Base-by-base conservation (phyloP, 176 grass and related monocot genomes). In the Raddia guianensis region DNA sequence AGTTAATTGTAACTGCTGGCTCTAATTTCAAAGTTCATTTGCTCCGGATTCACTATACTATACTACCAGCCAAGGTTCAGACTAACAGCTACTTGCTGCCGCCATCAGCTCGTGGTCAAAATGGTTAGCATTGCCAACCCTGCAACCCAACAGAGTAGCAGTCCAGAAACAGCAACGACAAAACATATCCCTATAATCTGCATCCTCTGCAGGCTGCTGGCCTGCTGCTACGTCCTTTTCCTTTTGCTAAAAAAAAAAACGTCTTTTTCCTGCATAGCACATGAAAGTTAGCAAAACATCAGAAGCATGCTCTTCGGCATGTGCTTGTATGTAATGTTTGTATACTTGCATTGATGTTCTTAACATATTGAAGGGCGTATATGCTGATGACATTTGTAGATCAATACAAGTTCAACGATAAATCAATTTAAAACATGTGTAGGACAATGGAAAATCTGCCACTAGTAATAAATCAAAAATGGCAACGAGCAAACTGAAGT, bases 81-180 rank as follows among this genome's bases (percentile, higher is more conserved):
- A 73, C 57, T 37, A 21, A 34, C 2, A 20, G 14, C 67, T 50
- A 19, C 43, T 7, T 18, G 35, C 49, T 57, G 15, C 13, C 5
- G 49, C 19, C 40, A 59, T 44, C 48, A 21, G 10, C 15, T 43
- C 45, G 3, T 46, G 19, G 35, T 56, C n/a, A 70, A 81, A 71
- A 83, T 48, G 61, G 61, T 64, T 63, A 66, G 11, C 70, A 54
- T 16, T 16, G 16, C 9, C 63, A 65, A 19, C 59, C 47, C n/a
- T 18, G 48, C 63, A 65, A 19, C 59, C 47, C n/a, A 34, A 48
- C 27, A 40, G 6, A 61, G 43, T 10, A 49, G 54, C 14, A 43
- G 60, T 56, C 54, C 71, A 42, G 16, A 84, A 84, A 48, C 33
- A 5, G 33, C 55, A 53, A 16, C 66, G 37, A 50, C 55, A 78